Evolutionary conservation across 2,329 filamentous ascomycete genomes (phyloP).

Genomic region (Xylariaceae sp.): DNA sequence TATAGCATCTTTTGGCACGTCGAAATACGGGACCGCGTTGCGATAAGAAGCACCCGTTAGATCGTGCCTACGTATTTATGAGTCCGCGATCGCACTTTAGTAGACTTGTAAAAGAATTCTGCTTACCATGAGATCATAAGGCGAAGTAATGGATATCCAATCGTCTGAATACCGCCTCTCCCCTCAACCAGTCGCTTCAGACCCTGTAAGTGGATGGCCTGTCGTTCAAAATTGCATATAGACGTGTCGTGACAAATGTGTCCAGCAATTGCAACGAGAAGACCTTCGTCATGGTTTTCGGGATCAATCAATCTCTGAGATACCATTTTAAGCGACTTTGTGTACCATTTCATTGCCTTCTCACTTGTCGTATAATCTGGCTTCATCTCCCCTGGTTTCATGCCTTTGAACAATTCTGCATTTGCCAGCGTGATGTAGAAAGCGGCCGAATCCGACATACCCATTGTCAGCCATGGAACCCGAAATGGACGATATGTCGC

Average conservation of each 20-base stretch:
- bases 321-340: conserved; percentile 22
- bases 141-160: conserved; percentile 21
- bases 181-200: conserved; percentile 23
- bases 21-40: conserved; percentile 21
- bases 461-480: conserved; percentile 25
- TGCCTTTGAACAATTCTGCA: conserved; percentile 16
- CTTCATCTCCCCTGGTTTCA: conserved; percentile 12
- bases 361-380: conserved; percentile 14
- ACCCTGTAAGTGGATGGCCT: conserved; percentile 23
- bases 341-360: conserved; percentile 27
- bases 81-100: not conserved
- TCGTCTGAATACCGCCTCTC: conserved; percentile 22
- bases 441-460: conserved; percentile 22
- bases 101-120: too few relatives aligned
- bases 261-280: conserved; percentile 24
- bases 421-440: conserved; percentile 29
- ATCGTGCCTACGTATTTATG: conserved; percentile 20
- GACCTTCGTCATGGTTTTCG: conserved; percentile 16
- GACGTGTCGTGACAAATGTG: conserved; percentile 26
- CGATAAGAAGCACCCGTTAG: conserved; percentile 24
- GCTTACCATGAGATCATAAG: conserved; percentile 28
- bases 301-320: conserved; percentile 21
- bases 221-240: conserved; percentile 25
- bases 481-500: conserved; percentile 21
- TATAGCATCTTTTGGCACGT: conserved; percentile 17